Evolutionary conservation across 2,329 filamentous ascomycete genomes (phyloP).

Genomic region (Phoma sp.): DNA sequence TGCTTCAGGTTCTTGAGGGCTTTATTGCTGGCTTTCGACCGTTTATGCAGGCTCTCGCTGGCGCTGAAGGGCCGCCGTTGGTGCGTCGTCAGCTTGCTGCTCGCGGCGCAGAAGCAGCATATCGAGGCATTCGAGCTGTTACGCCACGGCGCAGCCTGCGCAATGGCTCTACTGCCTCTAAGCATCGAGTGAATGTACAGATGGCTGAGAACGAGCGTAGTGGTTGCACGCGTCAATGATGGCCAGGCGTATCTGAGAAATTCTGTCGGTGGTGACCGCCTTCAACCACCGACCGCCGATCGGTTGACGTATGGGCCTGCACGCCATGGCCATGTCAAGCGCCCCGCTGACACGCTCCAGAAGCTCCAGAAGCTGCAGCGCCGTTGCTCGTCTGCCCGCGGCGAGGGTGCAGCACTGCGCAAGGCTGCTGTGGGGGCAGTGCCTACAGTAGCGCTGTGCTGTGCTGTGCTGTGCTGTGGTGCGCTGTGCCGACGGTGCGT

Average conservation of each 20-base stretch:
- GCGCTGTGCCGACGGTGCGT: not conserved
- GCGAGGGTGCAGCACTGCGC: not conserved
- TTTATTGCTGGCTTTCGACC: conserved; percentile 7
- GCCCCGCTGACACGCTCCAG: conserved; percentile 1
- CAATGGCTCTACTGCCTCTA: conserved; percentile 24
- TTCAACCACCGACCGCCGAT: conserved; percentile 3
- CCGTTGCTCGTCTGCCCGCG: not conserved
- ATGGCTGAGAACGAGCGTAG: not conserved
- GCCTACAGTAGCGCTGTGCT: not conserved
- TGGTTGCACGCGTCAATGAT: conserved; percentile 12
- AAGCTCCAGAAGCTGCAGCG: not conserved
- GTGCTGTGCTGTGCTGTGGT: not conserved
- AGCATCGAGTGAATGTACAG: conserved; percentile 30
- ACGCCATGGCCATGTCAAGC: not conserved
- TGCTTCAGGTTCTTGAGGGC: conserved; percentile 1
- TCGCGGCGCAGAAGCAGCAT: conserved; percentile 31
- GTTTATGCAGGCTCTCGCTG: conserved; percentile 12
- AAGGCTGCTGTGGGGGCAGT: not conserved
- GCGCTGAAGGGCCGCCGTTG: conserved; percentile 26
- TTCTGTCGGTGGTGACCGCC: conserved; percentile 10
- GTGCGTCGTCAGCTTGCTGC: conserved; percentile 7
- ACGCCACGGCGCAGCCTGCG: conserved; percentile 27
- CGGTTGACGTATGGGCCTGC: conserved; percentile 1
- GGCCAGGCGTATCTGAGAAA: conserved; percentile 6
- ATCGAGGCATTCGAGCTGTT: conserved; percentile 16